Base-by-base conservation (phyloP, 495 filamentous ascomycete genomes). In the Aspergillus nidulans region DNA sequence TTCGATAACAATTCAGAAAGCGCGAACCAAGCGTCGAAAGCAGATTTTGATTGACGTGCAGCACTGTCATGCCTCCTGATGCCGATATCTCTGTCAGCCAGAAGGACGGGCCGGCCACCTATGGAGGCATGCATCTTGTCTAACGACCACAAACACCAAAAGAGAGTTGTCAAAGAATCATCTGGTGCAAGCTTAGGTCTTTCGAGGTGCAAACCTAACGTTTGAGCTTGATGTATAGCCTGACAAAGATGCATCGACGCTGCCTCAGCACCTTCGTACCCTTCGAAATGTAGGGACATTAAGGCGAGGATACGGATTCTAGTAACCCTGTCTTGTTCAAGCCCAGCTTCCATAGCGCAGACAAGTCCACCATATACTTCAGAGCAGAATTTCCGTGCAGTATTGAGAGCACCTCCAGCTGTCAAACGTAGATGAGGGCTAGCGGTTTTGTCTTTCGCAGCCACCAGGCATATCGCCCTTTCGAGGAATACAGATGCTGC, bases 121-220 rank as follows among this genome's bases (percentile, higher is more conserved):
- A 86, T 82, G 19, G 80, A 76, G 5, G 81, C 77, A 53, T 84
- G 81, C 34, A 87, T 70, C 36, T 85, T 80, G 61, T 90, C 87
- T 7, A 89, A 61, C 10, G 82, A 80, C 80, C 85, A 89, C 13
- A 89, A 57, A 38, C 81, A 83, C 72, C 83, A 88, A 53, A 89
- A 87, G 0, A 89, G 67, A 12, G 72, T 66, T 6, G 79, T 74
- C n/a, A 73, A 57, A n/a, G 68, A 59, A 36, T 76, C 67, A 57
- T 64, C 58, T 44, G 65, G 49, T 55, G 53, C 54, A 50, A 69
- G 68, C 23, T 67, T 62, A 23, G 75, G 71, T 18, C 70, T 71
- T 40, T 75, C 72, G 34, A 81, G 71, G 53, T 90, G 87, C 21
- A 89, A 64, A 3, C 85, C 86, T 28, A 85, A 65, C 1, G 85